Percentiles rank a stretch among this genome's conserved stretches.
These are phyloP conservation scores for Baffinella frigidus DNA, from an alignment of 208 protist genomes.

Conservation along the genomic window DNA sequence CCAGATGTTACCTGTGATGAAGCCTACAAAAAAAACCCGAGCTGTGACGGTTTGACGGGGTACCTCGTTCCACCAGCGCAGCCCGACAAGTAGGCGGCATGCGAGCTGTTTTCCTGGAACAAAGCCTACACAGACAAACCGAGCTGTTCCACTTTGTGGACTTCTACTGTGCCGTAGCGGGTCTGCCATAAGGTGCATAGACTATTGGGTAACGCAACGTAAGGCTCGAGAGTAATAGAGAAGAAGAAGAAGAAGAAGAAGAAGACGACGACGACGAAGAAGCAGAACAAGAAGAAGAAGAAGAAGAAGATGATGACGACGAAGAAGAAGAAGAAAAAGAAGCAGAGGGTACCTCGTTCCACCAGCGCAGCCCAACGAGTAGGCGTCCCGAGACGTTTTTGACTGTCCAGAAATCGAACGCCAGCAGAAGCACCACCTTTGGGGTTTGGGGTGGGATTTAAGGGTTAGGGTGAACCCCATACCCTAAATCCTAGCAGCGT, in stretches of 20 bases:
- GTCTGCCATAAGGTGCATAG: not conserved
- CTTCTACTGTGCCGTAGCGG: not conserved
- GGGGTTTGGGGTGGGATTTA: no score
- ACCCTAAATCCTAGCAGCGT: no score
- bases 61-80: constrained; percentile 69
- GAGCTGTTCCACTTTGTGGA: not conserved
- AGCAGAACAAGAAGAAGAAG: no score
- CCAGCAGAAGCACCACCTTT: constrained; percentile 69
- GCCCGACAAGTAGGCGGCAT: constrained; percentile 54
- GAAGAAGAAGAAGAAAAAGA: no score
- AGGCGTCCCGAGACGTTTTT: constrained; percentile 70
- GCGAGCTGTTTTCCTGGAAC: not conserved
- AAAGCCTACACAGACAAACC: not conserved
- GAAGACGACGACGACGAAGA: no score
- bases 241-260: no score
- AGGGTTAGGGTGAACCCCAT: no score
- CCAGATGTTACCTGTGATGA: not conserved
- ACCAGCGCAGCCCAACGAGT: constrained; percentile 59
- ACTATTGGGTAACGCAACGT: not conserved
- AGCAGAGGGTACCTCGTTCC: constrained; percentile 70
- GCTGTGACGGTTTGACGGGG: no score
- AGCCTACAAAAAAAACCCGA: not conserved
- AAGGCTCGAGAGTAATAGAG: no score
- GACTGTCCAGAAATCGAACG: constrained; percentile 75
- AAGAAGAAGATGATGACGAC: no score